Evolutionary conservation across 306 rosid species (phyloP).

Genomic region (Corylus heterophylla): DNA sequence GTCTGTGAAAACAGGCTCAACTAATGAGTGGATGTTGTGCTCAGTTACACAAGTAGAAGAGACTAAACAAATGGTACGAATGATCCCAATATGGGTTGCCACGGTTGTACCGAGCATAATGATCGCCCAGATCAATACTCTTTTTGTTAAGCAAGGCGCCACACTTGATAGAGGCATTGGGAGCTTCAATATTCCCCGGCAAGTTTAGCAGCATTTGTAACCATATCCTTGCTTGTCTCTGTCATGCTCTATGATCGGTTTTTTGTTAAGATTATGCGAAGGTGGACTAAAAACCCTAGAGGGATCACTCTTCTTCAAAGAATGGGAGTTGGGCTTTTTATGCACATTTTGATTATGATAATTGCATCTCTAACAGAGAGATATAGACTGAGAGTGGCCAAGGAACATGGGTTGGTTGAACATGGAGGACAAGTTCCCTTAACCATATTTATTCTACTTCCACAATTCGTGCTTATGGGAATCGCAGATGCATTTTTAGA

Average conservation of each 20-base stretch:
- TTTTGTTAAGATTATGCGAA: slow-evolving; percentile 65
- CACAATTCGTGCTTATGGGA: slow-evolving; percentile 81
- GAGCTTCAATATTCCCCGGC: slow-evolving; percentile 76
- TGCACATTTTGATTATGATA: slow-evolving; percentile 60
- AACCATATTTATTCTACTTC: slow-evolving; percentile 72
- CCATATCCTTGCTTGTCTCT: slow-evolving; percentile 66
- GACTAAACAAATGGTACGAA: slow-evolving; percentile 69
- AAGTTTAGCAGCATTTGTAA: slow-evolving; percentile 66
- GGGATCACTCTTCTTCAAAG: slow-evolving; percentile 88
- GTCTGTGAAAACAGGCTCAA: slow-evolving; percentile 38
- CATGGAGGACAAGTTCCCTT: slow-evolving; percentile 62
- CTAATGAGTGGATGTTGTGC: slow-evolving; percentile 44
- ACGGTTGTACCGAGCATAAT: slow-evolving; percentile 76
- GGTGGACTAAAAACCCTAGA: slow-evolving; percentile 67
- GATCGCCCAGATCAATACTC: slow-evolving; percentile 75
- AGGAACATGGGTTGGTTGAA: slow-evolving; percentile 30
- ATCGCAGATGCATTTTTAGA: slow-evolving; percentile 72
- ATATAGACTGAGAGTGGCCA: slow-evolving; percentile 58
- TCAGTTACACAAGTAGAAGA: slow-evolving; percentile 89
- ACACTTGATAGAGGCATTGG: slow-evolving; percentile 72
- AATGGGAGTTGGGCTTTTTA: slow-evolving; percentile 71
- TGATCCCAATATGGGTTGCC: slow-evolving; percentile 63
- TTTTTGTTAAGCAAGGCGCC: slow-evolving; percentile 89
- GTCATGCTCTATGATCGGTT: slow-evolving; percentile 73
- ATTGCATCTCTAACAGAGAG: slow-evolving; percentile 67